Base-by-base conservation (phyloP, 2,329 filamentous ascomycete genomes). In the Aspergillus phoenicis region DNA sequence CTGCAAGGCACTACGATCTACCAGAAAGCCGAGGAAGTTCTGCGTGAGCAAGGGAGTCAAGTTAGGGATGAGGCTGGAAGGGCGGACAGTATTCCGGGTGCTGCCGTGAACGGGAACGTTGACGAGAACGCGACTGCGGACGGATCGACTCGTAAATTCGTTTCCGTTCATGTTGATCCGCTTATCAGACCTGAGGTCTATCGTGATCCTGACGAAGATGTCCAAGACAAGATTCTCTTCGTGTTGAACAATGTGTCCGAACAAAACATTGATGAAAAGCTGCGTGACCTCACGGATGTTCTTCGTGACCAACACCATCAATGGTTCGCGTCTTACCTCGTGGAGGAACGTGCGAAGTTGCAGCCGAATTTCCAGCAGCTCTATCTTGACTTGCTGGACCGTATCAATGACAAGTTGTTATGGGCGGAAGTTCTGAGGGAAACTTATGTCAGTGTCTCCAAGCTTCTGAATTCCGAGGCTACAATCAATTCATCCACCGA, bases 201-300 rank as follows among this genome's bases (percentile, higher is more conserved):
- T 66, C 90, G 95, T 70, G 91, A 96, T 13, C 96, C 95, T 0
- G 85, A 89, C 63, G 90, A 91, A 65, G 91, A 94, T 22, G 85
- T 90, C 0, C 93, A 97, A 68, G 95, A 96, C 75, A 96, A 92
- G 75, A 93, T 99, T 41, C 88, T 97, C 67, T 99, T 99, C 70
- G 91, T 96, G 26, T 83, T 99, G 61, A 99, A 99, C 82, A 99
- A 99, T 68, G 89, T 99, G 56, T 98, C 95, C 0, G 89, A 95
- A 68, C 88, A 89, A 45, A 98, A 97, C 48, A 82, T 99, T 17
- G 87, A 91, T 56, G 85, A 89, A 43, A 97, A 97, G 78, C 89
- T 94, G 70, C 84, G 84, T 57, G 93, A 97, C 67, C 85, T 99
- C 39, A 88, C 87, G 53, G 88, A 91, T 41, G 87, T 91, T 48